Percentiles rank a stretch among this genome's conserved stretches.
phyloP scores from a whole-genome alignment of 108 stramenopile genomes.

The Mediolabrus comicus region DNA sequence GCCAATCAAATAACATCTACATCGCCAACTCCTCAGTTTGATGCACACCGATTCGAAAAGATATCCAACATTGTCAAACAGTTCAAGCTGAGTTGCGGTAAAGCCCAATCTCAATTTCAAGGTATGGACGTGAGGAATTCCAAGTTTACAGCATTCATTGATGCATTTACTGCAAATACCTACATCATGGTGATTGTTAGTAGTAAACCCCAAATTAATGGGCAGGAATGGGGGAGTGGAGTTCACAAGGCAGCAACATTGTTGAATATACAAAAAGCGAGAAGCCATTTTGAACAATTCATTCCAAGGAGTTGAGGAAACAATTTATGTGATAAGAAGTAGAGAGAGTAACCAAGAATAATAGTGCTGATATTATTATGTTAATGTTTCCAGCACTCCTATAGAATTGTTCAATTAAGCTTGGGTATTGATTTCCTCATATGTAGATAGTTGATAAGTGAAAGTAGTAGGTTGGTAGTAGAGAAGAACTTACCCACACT shows the following conservation, averaged over 20 bases:
- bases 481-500: too few relatives aligned
- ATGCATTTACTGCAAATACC: constrained; percentile 95
- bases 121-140: constrained; percentile 96
- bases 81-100: constrained; percentile 96
- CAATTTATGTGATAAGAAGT: not conserved
- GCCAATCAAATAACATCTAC: constrained; percentile 10
- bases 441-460: too few relatives aligned
- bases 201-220: constrained; percentile 49
- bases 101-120: constrained; percentile 94
- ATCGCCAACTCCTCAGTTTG: constrained; percentile 75
- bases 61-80: constrained; percentile 99
- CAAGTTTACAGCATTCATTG: constrained; percentile 91
- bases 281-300: constrained; percentile 91
- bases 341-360: not conserved
- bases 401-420: too few relatives aligned
- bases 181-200: constrained; percentile 98
- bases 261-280: constrained; percentile 92
- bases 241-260: constrained; percentile 88
- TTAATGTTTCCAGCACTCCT: too few relatives aligned
- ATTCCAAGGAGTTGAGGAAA: constrained; percentile 65
- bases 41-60: constrained; percentile 99
- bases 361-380: too few relatives aligned
- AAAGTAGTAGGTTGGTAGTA: too few relatives aligned
- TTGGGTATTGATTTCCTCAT: too few relatives aligned
- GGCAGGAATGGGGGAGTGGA: constrained; percentile 28